A percentile compares a stretch with the other conserved stretches of the same genome.
phyloP scores from a whole-genome alignment of 75 land plant species.

The Sequoiadendron giganteum region DNA sequence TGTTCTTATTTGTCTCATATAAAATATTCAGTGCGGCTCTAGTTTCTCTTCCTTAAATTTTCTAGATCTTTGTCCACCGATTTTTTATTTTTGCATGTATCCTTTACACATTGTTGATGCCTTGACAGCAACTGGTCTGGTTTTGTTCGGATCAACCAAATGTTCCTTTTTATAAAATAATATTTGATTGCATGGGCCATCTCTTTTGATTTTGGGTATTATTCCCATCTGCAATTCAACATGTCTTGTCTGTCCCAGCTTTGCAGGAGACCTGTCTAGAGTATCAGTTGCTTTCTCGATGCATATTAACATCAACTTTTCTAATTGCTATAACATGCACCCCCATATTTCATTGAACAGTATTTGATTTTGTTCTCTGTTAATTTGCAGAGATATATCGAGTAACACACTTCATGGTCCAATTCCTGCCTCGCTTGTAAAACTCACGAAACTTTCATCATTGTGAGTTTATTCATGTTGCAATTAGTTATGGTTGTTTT shows the following conservation, averaged over 20 bases:
- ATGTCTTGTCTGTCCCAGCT: background rate
- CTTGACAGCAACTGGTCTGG: background rate
- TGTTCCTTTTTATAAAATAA: background rate
- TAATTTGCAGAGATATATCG: constrained; percentile 61
- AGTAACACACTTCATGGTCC: constrained; percentile 76
- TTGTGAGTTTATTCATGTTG: constrained; percentile 46
- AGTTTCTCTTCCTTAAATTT: background rate
- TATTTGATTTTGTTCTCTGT: constrained; percentile 1
- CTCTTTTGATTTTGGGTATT: background rate
- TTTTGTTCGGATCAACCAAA: background rate
- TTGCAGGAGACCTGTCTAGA: background rate
- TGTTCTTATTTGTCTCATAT: background rate
- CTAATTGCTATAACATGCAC: background rate
- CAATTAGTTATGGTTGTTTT: background rate
- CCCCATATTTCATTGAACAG: background rate
- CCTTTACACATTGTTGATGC: background rate
- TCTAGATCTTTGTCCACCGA: background rate
- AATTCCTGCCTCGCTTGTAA: constrained; percentile 68
- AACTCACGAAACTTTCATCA: constrained; percentile 44
- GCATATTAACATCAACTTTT: background rate
- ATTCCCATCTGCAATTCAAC: background rate
- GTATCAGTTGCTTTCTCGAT: background rate
- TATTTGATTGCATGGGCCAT: background rate
- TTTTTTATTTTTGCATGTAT: background rate
- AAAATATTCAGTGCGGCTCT: background rate